phyloP scores from a whole-genome alignment of 192 early-diverging fungal species.

The Coemansia umbellata region DNA sequence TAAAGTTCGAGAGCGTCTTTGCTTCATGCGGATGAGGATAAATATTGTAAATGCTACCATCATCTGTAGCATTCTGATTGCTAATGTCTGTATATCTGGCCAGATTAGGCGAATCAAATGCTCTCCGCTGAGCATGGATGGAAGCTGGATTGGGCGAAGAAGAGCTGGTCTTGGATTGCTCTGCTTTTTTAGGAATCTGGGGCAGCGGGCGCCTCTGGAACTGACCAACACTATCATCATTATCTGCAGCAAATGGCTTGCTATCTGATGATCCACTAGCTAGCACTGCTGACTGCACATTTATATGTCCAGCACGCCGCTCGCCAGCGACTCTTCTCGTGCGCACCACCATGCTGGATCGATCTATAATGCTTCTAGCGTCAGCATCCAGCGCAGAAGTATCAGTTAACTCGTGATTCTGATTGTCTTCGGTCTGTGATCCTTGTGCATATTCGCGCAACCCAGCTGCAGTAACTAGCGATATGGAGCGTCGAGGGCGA shows the following conservation, averaged over 20 bases:
- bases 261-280: too few relatives aligned
- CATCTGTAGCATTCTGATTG: too few relatives aligned
- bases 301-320: conserved; percentile 14
- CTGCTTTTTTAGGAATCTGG: neutral
- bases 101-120: too few relatives aligned
- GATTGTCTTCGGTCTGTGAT: neutral
- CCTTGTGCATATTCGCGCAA: neutral
- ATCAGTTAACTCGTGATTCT: neutral
- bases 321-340: conserved; percentile 26
- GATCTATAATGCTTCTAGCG: conserved; percentile 13
- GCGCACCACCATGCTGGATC: conserved; percentile 27
- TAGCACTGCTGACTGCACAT: neutral
- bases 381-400: neutral
- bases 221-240: neutral
- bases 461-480: conserved; percentile 20
- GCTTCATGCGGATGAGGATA: neutral
- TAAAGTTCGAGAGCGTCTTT: neutral
- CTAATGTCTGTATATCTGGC: too few relatives aligned
- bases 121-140: too few relatives aligned
- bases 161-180: too few relatives aligned
- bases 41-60: neutral
- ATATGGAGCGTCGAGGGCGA: conserved; percentile 40
- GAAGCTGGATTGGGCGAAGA: too few relatives aligned
- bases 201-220: neutral
- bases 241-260: neutral